Base-by-base conservation (phyloP, 1,284 basidiomycete genomes). In the Ceratobasidium sp. region DNA sequence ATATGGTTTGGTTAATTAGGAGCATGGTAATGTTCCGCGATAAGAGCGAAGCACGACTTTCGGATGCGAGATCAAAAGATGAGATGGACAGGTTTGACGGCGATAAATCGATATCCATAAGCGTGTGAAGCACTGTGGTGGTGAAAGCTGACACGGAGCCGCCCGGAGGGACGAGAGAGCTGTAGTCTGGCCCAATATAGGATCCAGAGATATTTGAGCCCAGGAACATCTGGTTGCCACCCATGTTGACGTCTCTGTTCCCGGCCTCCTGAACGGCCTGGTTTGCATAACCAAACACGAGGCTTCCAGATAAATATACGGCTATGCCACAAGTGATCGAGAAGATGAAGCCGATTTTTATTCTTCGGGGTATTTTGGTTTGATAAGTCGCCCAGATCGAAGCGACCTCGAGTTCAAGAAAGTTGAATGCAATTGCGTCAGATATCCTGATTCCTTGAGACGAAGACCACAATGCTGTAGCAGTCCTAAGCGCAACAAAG, bases 191-290 rank as follows among this genome's bases (percentile, higher is more conserved):
- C 11, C 44, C n/a, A 15, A 51, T 49, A 32, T 25, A 66, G 17
- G 25, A 17, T 17, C 64, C 64, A 6, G 64, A 66, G 22, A 11
- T 15, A 66, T 66, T 66, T 11, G 64, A 66, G 4, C 64, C 64
- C 4, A 66, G 43, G 19, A 66, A 29, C 44, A 66, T 49, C 25
- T n/a, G 44, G 44, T 66, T 66, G 17, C 7, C 29, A 7, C 64
- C 64, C 22, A 66, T 32, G 9, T 13, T 15, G 8, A 66, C 15
- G 22, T 49, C 64, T 29, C 44, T 0, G 17, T 17, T 15, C 8
- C 40, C 64, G 5, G 25, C 22, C 11, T 15, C 19, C 17, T 25
- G 22, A 32, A 46, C 11, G 5, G 64, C 11, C 11, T 51, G 7
- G 32, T 29, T 49, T 17, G 13, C 46, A 22, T 66, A 66, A 32